phyloP scores from a whole-genome alignment of 345 rosid species.

The Brassica rapa region DNA sequence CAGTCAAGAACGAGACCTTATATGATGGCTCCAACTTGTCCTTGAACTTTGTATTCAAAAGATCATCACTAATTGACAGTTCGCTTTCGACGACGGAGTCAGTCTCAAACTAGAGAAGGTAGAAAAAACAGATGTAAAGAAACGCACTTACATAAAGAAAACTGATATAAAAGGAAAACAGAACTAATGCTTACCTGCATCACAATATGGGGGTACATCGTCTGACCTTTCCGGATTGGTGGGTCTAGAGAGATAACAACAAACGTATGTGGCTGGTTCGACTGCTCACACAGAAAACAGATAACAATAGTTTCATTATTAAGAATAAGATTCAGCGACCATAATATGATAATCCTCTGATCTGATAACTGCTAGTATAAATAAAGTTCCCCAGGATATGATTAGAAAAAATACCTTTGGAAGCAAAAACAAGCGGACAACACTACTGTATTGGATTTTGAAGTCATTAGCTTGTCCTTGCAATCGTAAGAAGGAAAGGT shows the following conservation, averaged over 20 bases:
- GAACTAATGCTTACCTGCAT: conserved; percentile 63
- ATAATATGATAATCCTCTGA: conserved; percentile 5
- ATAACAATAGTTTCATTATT: not conserved
- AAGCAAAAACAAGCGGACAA: conserved; percentile 92
- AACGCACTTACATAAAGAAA: not conserved
- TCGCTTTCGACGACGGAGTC: conserved; percentile 65
- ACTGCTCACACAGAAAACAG: conserved; percentile 50
- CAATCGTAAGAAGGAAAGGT: conserved; percentile 82
- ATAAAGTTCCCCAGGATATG: not conserved
- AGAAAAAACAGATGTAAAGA: conserved; percentile 6
- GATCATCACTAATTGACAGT: conserved; percentile 70
- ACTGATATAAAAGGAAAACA: not conserved
- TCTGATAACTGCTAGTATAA: not conserved
- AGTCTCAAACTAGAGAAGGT: conserved; percentile 72
- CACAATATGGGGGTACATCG: conserved; percentile 91
- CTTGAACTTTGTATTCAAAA: conserved; percentile 80
- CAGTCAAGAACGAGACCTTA: conserved; percentile 54
- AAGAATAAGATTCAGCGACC: not conserved
- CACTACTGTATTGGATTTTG: conserved; percentile 97
- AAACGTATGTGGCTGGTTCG: conserved; percentile 95
- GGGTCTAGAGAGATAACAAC: conserved; percentile 95
- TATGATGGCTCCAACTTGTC: conserved; percentile 79
- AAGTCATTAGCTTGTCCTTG: conserved; percentile 99
- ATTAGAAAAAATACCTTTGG: conserved; percentile 63
- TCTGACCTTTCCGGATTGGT: conserved; percentile 96